phyloP scores from a whole-genome alignment of 2,329 filamentous ascomycete species.

The Diaporthe australafricana region DNA sequence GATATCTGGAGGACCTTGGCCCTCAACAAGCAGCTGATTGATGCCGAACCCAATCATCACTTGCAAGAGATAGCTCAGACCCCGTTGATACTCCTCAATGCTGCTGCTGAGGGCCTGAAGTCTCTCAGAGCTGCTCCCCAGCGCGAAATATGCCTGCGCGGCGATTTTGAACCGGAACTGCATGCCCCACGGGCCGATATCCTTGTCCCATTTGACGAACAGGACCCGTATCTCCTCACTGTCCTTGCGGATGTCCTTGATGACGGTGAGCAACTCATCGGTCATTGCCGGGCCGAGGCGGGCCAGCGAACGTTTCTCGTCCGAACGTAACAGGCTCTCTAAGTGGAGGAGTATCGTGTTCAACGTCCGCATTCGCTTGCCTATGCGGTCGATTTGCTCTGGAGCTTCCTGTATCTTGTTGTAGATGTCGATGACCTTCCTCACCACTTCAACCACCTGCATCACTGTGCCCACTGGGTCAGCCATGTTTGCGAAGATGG shows the following conservation, averaged over 20 bases:
- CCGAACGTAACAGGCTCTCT: slow-evolving; percentile 38
- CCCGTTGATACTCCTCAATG: slow-evolving; percentile 38
- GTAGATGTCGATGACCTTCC: slow-evolving; percentile 40
- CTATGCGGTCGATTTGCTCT: slow-evolving; percentile 41
- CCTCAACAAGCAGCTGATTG: background rate
- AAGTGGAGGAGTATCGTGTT: slow-evolving; percentile 39
- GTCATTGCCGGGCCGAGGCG: slow-evolving; percentile 6
- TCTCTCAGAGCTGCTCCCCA: slow-evolving; percentile 42
- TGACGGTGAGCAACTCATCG: slow-evolving; percentile 36
- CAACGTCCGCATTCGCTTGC: slow-evolving; percentile 40
- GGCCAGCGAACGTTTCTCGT: slow-evolving; percentile 25
- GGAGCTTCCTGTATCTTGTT: slow-evolving; percentile 41
- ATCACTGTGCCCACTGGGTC: slow-evolving; percentile 40
- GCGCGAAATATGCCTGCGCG: slow-evolving; percentile 40
- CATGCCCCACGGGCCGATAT: slow-evolving; percentile 39
- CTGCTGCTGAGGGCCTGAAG: slow-evolving; percentile 40
- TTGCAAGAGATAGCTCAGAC: slow-evolving; percentile 37
- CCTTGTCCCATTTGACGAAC: slow-evolving; percentile 42
- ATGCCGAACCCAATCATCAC: slow-evolving; percentile 38
- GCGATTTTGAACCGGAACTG: slow-evolving; percentile 40
- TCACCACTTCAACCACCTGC: slow-evolving; percentile 40
- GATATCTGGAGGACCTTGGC: background rate
- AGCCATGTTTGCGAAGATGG: background rate
- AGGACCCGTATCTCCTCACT: slow-evolving; percentile 40
- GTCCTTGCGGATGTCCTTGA: slow-evolving; percentile 40